phyloP scores from a whole-genome alignment of 169 alveolate genomes.

The Pseudocohnilembus persalinus region DNA sequence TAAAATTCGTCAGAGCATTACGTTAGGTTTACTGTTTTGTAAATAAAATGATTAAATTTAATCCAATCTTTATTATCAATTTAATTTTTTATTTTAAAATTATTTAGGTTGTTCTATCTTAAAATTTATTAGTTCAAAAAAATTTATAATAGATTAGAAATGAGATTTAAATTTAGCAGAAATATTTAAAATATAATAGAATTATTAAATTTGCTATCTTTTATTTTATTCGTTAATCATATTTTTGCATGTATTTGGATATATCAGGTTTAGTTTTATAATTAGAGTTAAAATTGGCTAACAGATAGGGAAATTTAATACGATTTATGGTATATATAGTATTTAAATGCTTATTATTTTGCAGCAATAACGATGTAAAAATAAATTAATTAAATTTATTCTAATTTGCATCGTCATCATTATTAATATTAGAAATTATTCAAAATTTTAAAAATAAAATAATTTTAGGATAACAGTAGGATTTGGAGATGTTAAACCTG shows the following conservation, averaged over 20 bases:
- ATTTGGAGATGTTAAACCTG: slow-evolving; percentile 18
- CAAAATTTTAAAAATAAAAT: too few species aligned
- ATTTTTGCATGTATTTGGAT: slow-evolving; percentile 81
- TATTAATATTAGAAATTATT: too few species aligned
- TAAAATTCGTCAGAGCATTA: too few species aligned
- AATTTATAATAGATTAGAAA: background rate
- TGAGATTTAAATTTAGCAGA: background rate
- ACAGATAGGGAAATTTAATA: background rate
- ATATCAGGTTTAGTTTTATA: slow-evolving; percentile 65
- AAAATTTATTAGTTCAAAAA: background rate
- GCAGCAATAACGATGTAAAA: slow-evolving; percentile 5
- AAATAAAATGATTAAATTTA: too few species aligned
- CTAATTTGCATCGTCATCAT: too few species aligned
- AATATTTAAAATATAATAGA: too few species aligned
- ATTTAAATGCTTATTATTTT: slow-evolving; percentile 16
- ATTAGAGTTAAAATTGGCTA: slow-evolving; percentile 20
- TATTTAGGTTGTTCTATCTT: background rate
- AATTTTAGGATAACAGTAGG: slow-evolving; percentile 17
- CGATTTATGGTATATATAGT: background rate
- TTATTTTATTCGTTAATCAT: slow-evolving; percentile 48
- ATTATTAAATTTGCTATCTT: background rate
- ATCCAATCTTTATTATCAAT: background rate
- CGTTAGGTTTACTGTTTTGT: background rate
- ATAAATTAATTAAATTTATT: too few species aligned
- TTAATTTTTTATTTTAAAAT: too few species aligned